A percentile compares a stretch with the other conserved stretches of the same genome.
Evolutionary conservation across 2,329 filamentous ascomycete genomes (phyloP).

Genomic region (Pseudocercospora macadamiae): DNA sequence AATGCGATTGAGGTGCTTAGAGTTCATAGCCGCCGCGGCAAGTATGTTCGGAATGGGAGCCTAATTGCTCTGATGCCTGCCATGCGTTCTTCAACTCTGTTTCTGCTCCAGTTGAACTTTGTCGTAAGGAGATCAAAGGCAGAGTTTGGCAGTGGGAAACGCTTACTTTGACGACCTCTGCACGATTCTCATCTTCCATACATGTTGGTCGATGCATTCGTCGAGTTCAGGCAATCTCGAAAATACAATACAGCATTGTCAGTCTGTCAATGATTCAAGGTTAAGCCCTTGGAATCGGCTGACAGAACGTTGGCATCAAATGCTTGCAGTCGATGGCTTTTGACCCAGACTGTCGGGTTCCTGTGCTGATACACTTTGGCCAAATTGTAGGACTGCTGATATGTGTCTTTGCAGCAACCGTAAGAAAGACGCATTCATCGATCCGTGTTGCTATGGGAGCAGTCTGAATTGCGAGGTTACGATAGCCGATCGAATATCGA

Average conservation of each 20-base stretch:
- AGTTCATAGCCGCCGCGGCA: background rate
- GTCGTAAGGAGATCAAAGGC: background rate
- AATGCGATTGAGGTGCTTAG: background rate
- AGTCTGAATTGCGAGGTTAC: too few species aligned
- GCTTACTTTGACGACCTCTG: slow-evolving; percentile 2
- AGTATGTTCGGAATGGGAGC: background rate
- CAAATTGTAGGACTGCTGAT: background rate
- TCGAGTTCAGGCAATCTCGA: too few species aligned
- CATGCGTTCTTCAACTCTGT: slow-evolving; percentile 9
- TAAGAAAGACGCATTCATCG: too few species aligned
- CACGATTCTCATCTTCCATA: background rate
- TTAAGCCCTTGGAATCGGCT: background rate
- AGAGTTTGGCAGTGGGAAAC: background rate
- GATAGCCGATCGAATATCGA: too few species aligned
- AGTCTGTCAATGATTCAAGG: background rate
- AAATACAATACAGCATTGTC: background rate
- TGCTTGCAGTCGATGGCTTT: background rate
- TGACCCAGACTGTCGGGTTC: background rate
- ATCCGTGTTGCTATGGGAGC: too few species aligned
- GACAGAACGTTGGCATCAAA: background rate
- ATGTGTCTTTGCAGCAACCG: background rate
- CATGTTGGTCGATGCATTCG: too few species aligned
- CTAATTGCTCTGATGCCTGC: slow-evolving; percentile 5
- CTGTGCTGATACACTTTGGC: background rate
- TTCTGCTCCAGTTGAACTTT: background rate